Percentiles rank a stretch among this genome's conserved stretches.
Evolutionary conservation across 345 rosid species (phyloP).

Genomic region (Hibiscus trionum): DNA sequence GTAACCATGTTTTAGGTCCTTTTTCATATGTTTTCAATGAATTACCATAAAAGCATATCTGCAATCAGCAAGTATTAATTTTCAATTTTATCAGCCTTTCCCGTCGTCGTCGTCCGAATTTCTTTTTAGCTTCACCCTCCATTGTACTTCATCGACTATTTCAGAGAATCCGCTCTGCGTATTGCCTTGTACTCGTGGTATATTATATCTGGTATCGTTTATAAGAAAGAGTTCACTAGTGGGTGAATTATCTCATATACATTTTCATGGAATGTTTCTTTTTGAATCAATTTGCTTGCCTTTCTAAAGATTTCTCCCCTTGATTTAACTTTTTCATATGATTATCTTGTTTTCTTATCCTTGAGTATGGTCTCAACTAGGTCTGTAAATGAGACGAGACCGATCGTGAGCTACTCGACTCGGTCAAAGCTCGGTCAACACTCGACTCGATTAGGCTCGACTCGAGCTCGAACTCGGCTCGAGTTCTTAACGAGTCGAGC

Average conservation of each 20-base stretch:
- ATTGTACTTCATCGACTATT: not conserved
- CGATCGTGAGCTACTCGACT: too few species aligned
- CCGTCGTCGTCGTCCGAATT: not conserved
- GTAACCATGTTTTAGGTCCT: slow-evolving; percentile 11
- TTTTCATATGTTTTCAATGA: not conserved
- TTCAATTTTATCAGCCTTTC: slow-evolving; percentile 13
- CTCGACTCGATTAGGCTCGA: too few species aligned
- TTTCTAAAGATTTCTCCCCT: too few species aligned
- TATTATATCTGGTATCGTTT: not conserved
- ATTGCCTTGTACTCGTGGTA: not conserved
- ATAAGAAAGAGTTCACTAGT: not conserved
- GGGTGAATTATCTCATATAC: not conserved
- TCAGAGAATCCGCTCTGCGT: not conserved
- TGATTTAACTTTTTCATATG: too few species aligned
- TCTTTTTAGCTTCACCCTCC: not conserved
- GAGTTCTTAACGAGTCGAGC: too few species aligned
- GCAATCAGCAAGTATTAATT: slow-evolving; percentile 14
- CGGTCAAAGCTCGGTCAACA: too few species aligned
- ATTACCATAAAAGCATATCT: slow-evolving; percentile 20
- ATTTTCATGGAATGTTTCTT: not conserved
- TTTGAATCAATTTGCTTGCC: not conserved
- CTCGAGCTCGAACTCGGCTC: too few species aligned
- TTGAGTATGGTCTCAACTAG: too few species aligned
- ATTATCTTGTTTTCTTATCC: too few species aligned
- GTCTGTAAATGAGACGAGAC: too few species aligned